These are phyloP conservation scores for Exsudoporus floridanus DNA, from an alignment of 1,284 basidiomycete species.

Conservation along the genomic window DNA sequence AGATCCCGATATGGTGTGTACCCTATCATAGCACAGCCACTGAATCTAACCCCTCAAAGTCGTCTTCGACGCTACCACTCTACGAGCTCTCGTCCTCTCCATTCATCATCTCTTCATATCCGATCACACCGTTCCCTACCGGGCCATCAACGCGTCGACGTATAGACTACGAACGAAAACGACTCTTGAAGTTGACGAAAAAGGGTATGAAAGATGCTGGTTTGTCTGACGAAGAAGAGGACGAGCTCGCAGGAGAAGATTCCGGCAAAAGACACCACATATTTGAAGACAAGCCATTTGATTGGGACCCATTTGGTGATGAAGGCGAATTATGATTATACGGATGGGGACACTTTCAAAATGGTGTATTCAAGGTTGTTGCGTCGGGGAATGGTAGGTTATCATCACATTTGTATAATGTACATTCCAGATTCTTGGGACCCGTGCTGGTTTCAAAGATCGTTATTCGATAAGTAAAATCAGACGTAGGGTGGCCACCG, in stretches of 20 bases:
- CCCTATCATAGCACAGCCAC: not conserved
- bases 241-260: constrained; percentile 17
- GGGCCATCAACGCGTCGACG: constrained; percentile 30
- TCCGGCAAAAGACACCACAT: constrained; percentile 27
- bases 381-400: constrained; percentile 1
- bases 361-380: not conserved
- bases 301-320: constrained; percentile 33
- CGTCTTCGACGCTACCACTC: constrained; percentile 32
- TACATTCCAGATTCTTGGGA: constrained; percentile 3
- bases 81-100: constrained; percentile 30
- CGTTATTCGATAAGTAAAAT: not conserved
- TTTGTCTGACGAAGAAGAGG: constrained; percentile 26
- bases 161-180: constrained; percentile 33
- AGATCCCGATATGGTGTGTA: constrained; percentile 30
- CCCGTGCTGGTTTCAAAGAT: constrained; percentile 1
- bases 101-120: constrained; percentile 28
- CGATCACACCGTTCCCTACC: constrained; percentile 34
- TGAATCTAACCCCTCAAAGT: constrained; percentile 9
- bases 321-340: constrained; percentile 23
- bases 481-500: not conserved
- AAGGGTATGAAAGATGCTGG: constrained; percentile 31
- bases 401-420: constrained; percentile 9
- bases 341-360: not conserved
- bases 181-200: constrained; percentile 31
- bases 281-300: constrained; percentile 31